Base-by-base conservation (phyloP, 1,284 basidiomycete species). In the Cutaneotrichosporon cutaneum region DNA sequence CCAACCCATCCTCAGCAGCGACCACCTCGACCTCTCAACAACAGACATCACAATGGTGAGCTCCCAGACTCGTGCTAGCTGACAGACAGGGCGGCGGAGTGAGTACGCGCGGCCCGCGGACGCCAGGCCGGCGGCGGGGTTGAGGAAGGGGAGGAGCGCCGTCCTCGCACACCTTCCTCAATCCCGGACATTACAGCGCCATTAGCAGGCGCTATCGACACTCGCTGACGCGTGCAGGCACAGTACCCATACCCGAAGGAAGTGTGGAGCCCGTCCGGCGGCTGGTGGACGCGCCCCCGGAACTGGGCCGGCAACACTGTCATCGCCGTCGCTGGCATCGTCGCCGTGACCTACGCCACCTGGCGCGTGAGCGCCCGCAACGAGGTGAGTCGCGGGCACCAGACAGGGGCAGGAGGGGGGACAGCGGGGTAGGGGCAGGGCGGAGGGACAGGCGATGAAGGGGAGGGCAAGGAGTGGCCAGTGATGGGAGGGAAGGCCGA, bases 221-320 rank as follows among this genome's bases (percentile, higher is more conserved):
- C 9, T 42, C n/a, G 56, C 68, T 65, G 42, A 66, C 61, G 30
- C n/a, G 2, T 16, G 48, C 63, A 78, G 77, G 72, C 65, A 67
- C 82, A 81, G 66, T 84, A 82, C 73, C 82, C 83, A 57, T 84
- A 81, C 76, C 83, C 83, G 32, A 84, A 84, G 76, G 82, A 84
- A 72, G 83, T 85, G 63, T 85, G 83, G 83, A 78, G 80, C 52
- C 83, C 83, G 56, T 74, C 80, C 64, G 82, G 83, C 66, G 83
- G 83, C 56, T 85, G 83, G 83, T 85, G 84, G 84, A 80, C 82
- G 53, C 77, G 82, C 30, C 84, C 84, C 26, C 68, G 73, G 14
- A 84, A 84, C 76, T 85, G 84, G 84, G 76, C 72, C 45, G 64
- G 77, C 48, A 84, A 83, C 75, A 85, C 84, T 7, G 78, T 75